Base-by-base conservation (phyloP, 2,329 filamentous ascomycete species). In the Phyllachora maydis region DNA sequence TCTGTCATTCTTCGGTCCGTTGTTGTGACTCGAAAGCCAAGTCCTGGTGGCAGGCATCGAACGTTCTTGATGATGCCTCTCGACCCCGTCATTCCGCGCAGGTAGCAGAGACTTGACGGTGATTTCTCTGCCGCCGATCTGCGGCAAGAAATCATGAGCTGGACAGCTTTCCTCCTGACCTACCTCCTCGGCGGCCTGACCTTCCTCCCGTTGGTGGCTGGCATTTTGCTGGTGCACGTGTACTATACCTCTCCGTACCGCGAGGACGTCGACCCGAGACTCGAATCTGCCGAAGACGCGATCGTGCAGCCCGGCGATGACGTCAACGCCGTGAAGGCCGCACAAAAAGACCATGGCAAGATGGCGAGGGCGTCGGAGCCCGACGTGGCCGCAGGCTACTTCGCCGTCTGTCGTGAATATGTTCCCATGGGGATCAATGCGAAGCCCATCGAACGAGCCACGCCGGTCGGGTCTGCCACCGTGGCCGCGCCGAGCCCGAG, bases 321-420 rank as follows among this genome's bases (percentile, higher is more conserved):
- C 38, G 56, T 64, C 28, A 54, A 55, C 28, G 59, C 57, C 23
- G 57, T 85, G 32, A 67, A 69, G 34, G 59, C 60, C 8, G 64
- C 57, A 22, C 47, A 64, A 32, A 66, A 60, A 25, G 65, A 73
- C 19, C 65, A 73, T 28, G 56, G 60, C 35, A 69, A 65, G 39
- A 46, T 61, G 16, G 50, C 54, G 21, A 33, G 47, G 17, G 48
- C 35, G 21, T 48, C 58, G 11, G 73, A 81, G 28, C 58, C 68
- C 16, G 79, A 90, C 40, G 76, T 82, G 19, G 78, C 81, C 2
- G 77, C 82, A 6, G 83, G 82, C 11, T 93, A 90, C 50, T 93
- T 93, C 46, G 79, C 82, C n/a, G 81, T 93, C 10, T 90, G 78
- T 42, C 67, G 83, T 42, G 82, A 92, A 51, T 93, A 88, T 49